Evolutionary conservation across 805 yeast species (phyloP).

Genomic region (Spathaspora sp.): DNA sequence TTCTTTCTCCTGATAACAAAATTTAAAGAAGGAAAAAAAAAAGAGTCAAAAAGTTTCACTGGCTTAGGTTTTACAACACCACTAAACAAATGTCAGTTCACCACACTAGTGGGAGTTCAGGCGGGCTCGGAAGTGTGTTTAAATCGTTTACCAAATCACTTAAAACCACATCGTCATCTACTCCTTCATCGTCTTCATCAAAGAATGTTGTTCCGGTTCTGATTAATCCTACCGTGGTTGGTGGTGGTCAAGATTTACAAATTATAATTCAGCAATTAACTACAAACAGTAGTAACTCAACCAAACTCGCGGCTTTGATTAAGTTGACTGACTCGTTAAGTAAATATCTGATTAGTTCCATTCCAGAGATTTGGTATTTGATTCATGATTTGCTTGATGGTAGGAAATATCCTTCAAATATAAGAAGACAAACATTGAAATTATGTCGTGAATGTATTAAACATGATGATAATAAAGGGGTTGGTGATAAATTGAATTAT

Average conservation of each 20-base stretch:
- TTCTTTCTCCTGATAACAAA: not conserved
- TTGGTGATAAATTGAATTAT: slow-evolving; percentile 49
- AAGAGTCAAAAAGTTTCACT: slow-evolving; percentile 9
- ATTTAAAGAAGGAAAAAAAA: not conserved
- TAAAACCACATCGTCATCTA: slow-evolving; percentile 19
- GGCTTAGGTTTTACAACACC: slow-evolving; percentile 22
- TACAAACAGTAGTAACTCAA: slow-evolving; percentile 25
- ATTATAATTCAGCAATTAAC: slow-evolving; percentile 33
- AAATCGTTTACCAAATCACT: slow-evolving; percentile 37
- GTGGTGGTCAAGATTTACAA: slow-evolving; percentile 41
- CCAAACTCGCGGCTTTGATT: slow-evolving; percentile 49
- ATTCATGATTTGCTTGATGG: slow-evolving; percentile 51
- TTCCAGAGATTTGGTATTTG: slow-evolving; percentile 75
- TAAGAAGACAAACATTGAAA: slow-evolving; percentile 45
- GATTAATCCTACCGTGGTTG: slow-evolving; percentile 42
- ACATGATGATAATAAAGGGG: slow-evolving; percentile 44
- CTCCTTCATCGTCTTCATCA: slow-evolving; percentile 16
- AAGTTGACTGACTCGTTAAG: slow-evolving; percentile 48
- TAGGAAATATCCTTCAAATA: slow-evolving; percentile 20
- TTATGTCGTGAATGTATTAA: slow-evolving; percentile 55
- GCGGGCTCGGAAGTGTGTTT: slow-evolving; percentile 32
- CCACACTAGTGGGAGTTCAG: slow-evolving; percentile 17
- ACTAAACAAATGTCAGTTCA: slow-evolving; percentile 16
- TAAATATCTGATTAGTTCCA: slow-evolving; percentile 50
- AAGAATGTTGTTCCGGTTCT: slow-evolving; percentile 25